Percentiles rank a stretch among this genome's conserved stretches.
phyloP scores from a whole-genome alignment of 75 land plant genomes.

The Gnetum montanum region DNA sequence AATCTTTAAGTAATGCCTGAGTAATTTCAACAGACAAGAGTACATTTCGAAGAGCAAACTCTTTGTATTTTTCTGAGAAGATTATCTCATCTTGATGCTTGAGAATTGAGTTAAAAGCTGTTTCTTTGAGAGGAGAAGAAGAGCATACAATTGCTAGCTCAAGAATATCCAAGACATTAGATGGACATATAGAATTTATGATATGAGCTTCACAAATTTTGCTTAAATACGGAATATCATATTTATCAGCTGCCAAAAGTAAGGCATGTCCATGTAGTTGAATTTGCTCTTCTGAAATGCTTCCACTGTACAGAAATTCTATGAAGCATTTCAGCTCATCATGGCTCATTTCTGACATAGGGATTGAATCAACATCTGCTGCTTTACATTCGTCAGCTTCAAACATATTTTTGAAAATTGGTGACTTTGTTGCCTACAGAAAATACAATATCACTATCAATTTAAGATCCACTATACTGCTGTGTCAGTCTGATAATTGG shows the following conservation, averaged over 20 bases:
- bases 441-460: neutral
- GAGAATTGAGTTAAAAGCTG: slow-evolving; percentile 44
- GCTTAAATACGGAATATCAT: slow-evolving; percentile 58
- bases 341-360: slow-evolving; percentile 57
- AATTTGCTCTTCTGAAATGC: slow-evolving; percentile 29
- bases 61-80: slow-evolving; percentile 52
- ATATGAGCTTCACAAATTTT: slow-evolving; percentile 49
- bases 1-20: slow-evolving; percentile 28
- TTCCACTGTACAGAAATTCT: slow-evolving; percentile 68
- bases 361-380: slow-evolving; percentile 28
- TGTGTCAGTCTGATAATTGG: too few species aligned
- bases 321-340: slow-evolving; percentile 54
- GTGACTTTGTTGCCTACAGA: slow-evolving; percentile 59
- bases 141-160: slow-evolving; percentile 66
- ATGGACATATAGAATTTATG: slow-evolving; percentile 27
- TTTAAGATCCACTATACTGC: neutral
- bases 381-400: slow-evolving; percentile 61
- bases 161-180: slow-evolving; percentile 54
- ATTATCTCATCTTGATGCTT: slow-evolving; percentile 53
- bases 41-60: slow-evolving; percentile 70
- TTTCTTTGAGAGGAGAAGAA: slow-evolving; percentile 37
- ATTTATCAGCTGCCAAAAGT: slow-evolving; percentile 69
- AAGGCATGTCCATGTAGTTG: slow-evolving; percentile 40
- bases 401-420: slow-evolving; percentile 59
- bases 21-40: slow-evolving; percentile 55